Evolutionary conservation across 257 asterid species (phyloP).

Genomic region (Verbena officinalis): DNA sequence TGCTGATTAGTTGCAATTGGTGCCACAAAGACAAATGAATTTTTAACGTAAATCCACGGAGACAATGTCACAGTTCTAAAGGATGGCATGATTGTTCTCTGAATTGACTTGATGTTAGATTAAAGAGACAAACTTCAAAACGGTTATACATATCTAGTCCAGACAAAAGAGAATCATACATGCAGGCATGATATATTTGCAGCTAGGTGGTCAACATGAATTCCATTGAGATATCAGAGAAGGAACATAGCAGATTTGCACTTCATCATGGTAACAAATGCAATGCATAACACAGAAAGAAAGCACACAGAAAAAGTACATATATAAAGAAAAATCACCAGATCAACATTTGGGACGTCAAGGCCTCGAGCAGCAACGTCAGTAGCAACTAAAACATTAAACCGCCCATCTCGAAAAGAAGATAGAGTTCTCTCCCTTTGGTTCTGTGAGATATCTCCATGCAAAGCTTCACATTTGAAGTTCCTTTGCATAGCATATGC

Average conservation of each 20-base stretch:
- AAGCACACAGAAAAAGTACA: not conserved
- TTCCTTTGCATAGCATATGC: constrained; percentile 66
- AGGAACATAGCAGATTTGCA: constrained; percentile 16
- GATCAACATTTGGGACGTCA: constrained; percentile 97
- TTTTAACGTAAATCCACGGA: not conserved
- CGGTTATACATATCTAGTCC: not conserved
- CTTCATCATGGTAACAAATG: not conserved
- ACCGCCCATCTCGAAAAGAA: constrained; percentile 73
- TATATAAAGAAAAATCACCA: constrained; percentile 50
- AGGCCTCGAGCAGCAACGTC: constrained; percentile 99
- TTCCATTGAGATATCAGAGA: not conserved
- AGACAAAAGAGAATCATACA: not conserved
- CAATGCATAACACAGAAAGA: not conserved
- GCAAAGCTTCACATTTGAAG: constrained; percentile 85
- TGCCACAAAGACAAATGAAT: not conserved
- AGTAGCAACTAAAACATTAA: constrained; percentile 83
- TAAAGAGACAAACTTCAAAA: not conserved
- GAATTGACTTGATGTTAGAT: not conserved
- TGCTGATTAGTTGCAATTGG: constrained; percentile 16
- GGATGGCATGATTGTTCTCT: not conserved
- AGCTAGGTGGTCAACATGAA: not conserved
- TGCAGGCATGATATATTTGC: not conserved
- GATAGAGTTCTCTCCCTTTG: constrained; percentile 91
- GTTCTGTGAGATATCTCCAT: constrained; percentile 88
- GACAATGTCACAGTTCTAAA: not conserved